Conservation (phyloP, 139 green algal species). For the Spirogloea muscicola region DNA sequence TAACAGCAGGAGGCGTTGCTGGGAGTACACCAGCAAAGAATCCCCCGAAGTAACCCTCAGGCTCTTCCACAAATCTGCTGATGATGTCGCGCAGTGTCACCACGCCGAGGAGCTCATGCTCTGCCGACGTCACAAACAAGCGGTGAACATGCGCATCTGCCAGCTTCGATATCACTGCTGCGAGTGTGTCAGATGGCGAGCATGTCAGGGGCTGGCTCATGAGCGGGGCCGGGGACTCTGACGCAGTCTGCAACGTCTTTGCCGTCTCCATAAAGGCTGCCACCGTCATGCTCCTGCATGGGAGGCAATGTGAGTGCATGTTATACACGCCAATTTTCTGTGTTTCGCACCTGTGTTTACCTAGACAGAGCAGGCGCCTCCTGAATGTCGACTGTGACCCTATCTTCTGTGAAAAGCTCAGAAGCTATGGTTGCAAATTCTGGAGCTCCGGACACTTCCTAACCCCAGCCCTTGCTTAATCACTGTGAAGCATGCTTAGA, state of each 20-base stretch:
- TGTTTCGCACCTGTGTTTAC: too few species aligned
- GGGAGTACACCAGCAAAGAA: constrained; percentile 16
- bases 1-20: too few species aligned
- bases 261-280: constrained; percentile 17
- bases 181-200: background rate
- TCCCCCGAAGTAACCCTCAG: constrained; percentile 19
- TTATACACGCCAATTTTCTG: too few species aligned
- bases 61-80: constrained; percentile 30
- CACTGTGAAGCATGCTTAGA: too few species aligned
- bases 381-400: too few species aligned
- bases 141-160: constrained; percentile 10
- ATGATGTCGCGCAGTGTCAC: constrained; percentile 42
- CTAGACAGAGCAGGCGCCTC: too few species aligned
- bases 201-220: background rate
- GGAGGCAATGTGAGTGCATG: too few species aligned
- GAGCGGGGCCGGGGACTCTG: background rate
- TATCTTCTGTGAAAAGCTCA: too few species aligned
- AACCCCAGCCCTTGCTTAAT: too few species aligned
- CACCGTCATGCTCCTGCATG: constrained; percentile 24
- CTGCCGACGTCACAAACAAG: constrained; percentile 6
- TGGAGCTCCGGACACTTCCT: too few species aligned
- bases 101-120: constrained; percentile 4
- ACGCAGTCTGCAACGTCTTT: background rate
- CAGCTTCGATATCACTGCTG: background rate
- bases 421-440: too few species aligned